Conservation (phyloP, 768 basidiomycete genomes). For the Kwoniella sp. region DNA sequence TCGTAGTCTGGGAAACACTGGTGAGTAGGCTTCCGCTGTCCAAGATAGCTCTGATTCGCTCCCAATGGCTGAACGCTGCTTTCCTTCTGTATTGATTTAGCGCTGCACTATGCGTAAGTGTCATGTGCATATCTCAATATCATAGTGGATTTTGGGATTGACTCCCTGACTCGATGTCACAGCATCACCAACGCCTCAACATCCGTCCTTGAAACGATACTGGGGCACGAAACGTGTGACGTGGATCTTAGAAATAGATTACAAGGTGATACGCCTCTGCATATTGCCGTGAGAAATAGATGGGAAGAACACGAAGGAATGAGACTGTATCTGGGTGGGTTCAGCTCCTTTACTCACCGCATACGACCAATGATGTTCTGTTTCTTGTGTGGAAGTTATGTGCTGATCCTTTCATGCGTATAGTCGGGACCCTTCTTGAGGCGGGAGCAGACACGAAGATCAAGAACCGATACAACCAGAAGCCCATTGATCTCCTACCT, state of each 20-base stretch:
- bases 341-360: constrained; percentile 22
- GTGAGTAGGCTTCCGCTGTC: constrained; percentile 57
- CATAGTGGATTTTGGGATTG: not conserved
- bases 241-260: constrained; percentile 75
- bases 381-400: too few relatives aligned
- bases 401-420: constrained; percentile 6
- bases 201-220: constrained; percentile 70
- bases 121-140: not conserved
- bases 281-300: constrained; percentile 65
- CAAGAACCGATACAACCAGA: constrained; percentile 70
- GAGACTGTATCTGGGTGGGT: constrained; percentile 64
- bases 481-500: constrained; percentile 64
- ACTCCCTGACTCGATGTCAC: constrained; percentile 51
- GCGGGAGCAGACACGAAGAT: constrained; percentile 78
- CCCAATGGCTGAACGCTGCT: not conserved
- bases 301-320: constrained; percentile 63
- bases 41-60: not conserved
- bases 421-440: constrained; percentile 62
- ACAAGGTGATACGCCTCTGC: constrained; percentile 74
- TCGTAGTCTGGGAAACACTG: constrained; percentile 71
- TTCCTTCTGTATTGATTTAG: constrained; percentile 52
- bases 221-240: constrained; percentile 75
- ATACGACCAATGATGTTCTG: too few relatives aligned
- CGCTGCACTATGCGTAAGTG: constrained; percentile 73
- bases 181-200: constrained; percentile 61